A percentile compares a stretch with the other conserved stretches of the same genome.
phyloP scores from a whole-genome alignment of 2,329 filamentous ascomycete genomes.

The Cladophialophora exuberans region DNA sequence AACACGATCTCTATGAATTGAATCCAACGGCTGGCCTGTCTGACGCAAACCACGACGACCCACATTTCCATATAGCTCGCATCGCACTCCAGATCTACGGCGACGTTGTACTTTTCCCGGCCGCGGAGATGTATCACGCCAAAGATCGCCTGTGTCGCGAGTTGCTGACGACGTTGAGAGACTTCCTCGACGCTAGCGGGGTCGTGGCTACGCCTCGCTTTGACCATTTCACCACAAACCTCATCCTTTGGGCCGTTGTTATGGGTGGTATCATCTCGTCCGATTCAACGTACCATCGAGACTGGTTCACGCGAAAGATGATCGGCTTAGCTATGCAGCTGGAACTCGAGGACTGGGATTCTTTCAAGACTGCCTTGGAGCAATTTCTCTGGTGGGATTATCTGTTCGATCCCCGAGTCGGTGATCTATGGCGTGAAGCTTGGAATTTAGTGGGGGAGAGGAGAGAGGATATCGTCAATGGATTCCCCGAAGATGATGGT shows the following conservation, averaged over 20 bases:
- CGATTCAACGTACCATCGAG: background rate
- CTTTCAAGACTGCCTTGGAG: background rate
- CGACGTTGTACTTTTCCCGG: background rate
- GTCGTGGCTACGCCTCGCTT: background rate
- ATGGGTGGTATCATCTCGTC: background rate
- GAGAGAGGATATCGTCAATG: background rate
- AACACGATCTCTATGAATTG: background rate
- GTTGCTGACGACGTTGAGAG: background rate
- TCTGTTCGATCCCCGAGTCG: background rate
- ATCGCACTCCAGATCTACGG: conserved; percentile 3
- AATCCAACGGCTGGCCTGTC: background rate
- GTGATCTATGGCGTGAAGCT: background rate
- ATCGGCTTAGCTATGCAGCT: background rate
- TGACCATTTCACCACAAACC: background rate
- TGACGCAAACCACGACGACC: background rate
- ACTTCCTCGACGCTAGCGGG: background rate
- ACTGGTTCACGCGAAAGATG: background rate
- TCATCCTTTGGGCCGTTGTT: background rate
- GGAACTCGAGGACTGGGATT: background rate
- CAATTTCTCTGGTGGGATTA: conserved; percentile 3
- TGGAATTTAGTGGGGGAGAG: background rate
- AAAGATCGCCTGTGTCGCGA: background rate
- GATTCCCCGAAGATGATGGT: background rate
- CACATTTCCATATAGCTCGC: background rate
- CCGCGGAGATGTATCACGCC: background rate